Percentiles rank a stretch among this genome's conserved stretches.
These are phyloP conservation scores for Myxozyma vanderwaltii DNA, from an alignment of 805 yeast genomes.

Conservation along the genomic window DNA sequence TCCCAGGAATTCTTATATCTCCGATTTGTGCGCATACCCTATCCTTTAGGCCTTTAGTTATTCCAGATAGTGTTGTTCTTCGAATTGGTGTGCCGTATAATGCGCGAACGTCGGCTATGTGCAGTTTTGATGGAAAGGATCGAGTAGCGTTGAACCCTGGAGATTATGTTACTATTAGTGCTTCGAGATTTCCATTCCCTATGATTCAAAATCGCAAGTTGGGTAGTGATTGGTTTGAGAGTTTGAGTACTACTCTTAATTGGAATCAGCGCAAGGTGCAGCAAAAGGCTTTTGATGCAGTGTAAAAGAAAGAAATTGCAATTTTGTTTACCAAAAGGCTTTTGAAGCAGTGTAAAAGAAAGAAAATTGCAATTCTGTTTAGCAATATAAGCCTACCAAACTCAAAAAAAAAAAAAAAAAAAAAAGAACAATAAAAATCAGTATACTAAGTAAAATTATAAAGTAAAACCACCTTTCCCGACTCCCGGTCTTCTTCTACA, in stretches of 20 bases:
- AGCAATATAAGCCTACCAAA: background rate
- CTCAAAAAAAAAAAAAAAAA: background rate
- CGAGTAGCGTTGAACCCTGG: slow-evolving; percentile 80
- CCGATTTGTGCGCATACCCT: slow-evolving; percentile 96
- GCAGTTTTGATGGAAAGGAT: slow-evolving; percentile 90
- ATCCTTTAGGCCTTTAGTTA: slow-evolving; percentile 84
- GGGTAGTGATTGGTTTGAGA: slow-evolving; percentile 67
- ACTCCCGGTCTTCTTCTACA: slow-evolving; percentile 16
- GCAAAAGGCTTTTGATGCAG: slow-evolving; percentile 44
- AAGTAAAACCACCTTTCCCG: slow-evolving; percentile 10
- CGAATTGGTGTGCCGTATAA: slow-evolving; percentile 75
- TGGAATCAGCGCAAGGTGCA: slow-evolving; percentile 94
- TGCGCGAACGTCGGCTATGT: slow-evolving; percentile 93
- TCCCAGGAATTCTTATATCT: slow-evolving; percentile 86
- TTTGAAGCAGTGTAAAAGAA: too few species aligned
- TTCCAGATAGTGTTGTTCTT: slow-evolving; percentile 86
- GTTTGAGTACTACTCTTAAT: slow-evolving; percentile 79
- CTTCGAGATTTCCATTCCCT: slow-evolving; percentile 91
- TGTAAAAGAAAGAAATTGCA: background rate
- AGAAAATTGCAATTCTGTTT: too few species aligned
- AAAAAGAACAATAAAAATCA: background rate
- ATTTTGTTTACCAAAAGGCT: background rate
- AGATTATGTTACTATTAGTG: slow-evolving; percentile 79
- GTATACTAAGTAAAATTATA: slow-evolving; percentile 24
- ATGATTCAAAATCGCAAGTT: slow-evolving; percentile 76